Percentiles rank a stretch among this genome's conserved stretches.
Evolutionary conservation across 208 protist genomes (phyloP).

Genomic region (Trypanosoma congolense): DNA sequence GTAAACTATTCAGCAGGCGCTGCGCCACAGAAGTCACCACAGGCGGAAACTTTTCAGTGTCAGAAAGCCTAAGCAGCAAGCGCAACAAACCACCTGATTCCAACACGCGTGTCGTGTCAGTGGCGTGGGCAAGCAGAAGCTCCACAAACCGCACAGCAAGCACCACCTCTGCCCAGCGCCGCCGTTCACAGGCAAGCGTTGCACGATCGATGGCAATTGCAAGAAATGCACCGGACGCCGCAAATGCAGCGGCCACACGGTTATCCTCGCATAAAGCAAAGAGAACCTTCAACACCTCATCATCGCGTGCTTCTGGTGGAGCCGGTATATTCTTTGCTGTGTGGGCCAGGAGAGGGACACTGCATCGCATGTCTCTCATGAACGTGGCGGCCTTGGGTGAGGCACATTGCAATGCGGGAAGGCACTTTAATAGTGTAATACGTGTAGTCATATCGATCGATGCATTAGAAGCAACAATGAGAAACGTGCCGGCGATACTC

Average conservation of each 20-base stretch:
- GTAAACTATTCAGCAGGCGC: slow-evolving; percentile 20
- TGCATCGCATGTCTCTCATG: slow-evolving; percentile 42
- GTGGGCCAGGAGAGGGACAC: slow-evolving; percentile 36
- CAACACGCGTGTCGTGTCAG: slow-evolving; percentile 14
- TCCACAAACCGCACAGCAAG: slow-evolving; percentile 22
- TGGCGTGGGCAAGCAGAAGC: slow-evolving; percentile 17
- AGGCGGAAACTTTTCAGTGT: slow-evolving; percentile 1
- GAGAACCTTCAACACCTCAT: slow-evolving; percentile 32
- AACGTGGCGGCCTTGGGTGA: slow-evolving; percentile 45
- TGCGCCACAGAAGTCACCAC: slow-evolving; percentile 12
- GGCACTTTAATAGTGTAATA: slow-evolving; percentile 30
- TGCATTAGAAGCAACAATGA: slow-evolving; percentile 40
- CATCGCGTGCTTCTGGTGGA: slow-evolving; percentile 17
- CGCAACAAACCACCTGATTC: slow-evolving; percentile 15
- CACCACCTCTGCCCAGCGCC: slow-evolving; percentile 16
- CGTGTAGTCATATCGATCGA: slow-evolving; percentile 13
- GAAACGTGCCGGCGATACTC: slow-evolving; percentile 47
- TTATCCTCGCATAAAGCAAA: slow-evolving; percentile 38
- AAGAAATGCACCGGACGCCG: slow-evolving; percentile 32
- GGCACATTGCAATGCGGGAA: slow-evolving; percentile 39
- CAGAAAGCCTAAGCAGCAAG: slow-evolving; percentile 13
- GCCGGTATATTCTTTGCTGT: slow-evolving; percentile 21
- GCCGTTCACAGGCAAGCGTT: slow-evolving; percentile 7
- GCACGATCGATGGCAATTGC: slow-evolving; percentile 25
- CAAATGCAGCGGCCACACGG: slow-evolving; percentile 33